phyloP scores from a whole-genome alignment of 768 basidiomycete genomes.

The Lepiota venenata region DNA sequence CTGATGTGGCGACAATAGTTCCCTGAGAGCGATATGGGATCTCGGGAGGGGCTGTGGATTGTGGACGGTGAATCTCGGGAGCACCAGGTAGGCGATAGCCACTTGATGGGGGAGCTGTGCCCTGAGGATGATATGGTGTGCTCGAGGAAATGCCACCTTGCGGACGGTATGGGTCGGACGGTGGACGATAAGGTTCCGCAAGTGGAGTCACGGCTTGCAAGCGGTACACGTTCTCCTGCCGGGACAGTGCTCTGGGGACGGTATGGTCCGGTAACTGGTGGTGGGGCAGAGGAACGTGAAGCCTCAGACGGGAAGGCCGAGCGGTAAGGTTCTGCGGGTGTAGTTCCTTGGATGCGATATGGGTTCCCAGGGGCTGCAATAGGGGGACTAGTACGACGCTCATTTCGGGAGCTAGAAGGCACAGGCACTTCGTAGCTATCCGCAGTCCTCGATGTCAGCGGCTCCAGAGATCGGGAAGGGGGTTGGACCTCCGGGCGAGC shows the following conservation, averaged over 20 bases:
- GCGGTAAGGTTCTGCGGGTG: background rate
- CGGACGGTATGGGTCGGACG: background rate
- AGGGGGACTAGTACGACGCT: conserved; percentile 3
- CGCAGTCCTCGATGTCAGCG: background rate
- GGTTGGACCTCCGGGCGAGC: background rate
- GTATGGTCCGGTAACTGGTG: background rate
- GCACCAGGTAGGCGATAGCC: background rate
- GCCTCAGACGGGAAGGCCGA: background rate
- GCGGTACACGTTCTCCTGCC: background rate
- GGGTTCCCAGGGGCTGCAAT: background rate
- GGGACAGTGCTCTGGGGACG: conserved; percentile 2
- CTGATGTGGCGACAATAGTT: background rate
- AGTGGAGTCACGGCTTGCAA: background rate
- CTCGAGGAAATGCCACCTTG: background rate
- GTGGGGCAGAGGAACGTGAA: background rate
- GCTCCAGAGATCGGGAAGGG: background rate
- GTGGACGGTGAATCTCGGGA: conserved; percentile 6
- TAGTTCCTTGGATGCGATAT: background rate
- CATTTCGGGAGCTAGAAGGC: background rate
- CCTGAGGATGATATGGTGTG: conserved; percentile 5
- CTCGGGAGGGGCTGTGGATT: conserved; percentile 9
- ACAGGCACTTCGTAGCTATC: background rate
- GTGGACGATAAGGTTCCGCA: background rate
- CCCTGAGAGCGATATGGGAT: conserved; percentile 2
- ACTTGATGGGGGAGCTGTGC: background rate